phyloP scores from a whole-genome alignment of 2,329 filamentous ascomycete species.

The Penicillium sumatraense region DNA sequence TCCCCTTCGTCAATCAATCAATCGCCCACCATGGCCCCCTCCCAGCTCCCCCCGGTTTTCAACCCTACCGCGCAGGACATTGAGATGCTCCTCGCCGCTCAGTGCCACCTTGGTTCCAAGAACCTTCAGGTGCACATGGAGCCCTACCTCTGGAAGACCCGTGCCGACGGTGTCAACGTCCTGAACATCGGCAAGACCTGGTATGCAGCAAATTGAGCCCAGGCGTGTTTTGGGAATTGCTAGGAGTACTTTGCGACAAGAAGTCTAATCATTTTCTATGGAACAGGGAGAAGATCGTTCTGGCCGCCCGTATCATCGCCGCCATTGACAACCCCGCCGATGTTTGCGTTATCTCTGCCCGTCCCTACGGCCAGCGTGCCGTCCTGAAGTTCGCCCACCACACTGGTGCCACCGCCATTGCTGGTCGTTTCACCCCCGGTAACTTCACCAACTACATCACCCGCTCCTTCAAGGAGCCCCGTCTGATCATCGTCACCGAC shows the following conservation, averaged over 20 bases:
- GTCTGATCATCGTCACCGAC: constrained; percentile 98
- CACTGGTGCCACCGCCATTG: constrained; percentile 97
- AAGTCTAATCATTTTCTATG: constrained; percentile 27
- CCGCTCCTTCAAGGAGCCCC: constrained; percentile 99
- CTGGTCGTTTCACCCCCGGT: constrained; percentile 99
- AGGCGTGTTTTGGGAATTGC: not conserved
- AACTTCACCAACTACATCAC: constrained; percentile 99
- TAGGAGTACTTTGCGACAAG: not conserved
- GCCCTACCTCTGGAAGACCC: constrained; percentile 99
- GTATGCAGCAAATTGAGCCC: constrained; percentile 60
- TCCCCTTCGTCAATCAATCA: constrained; percentile 49
- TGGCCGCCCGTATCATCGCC: constrained; percentile 97
- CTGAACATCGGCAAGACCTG: constrained; percentile 99
- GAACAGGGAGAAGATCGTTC: constrained; percentile 96
- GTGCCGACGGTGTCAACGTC: constrained; percentile 96
- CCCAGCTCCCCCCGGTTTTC: constrained; percentile 92
- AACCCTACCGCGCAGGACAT: constrained; percentile 98
- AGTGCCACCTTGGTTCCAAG: constrained; percentile 97
- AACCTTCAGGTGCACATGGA: constrained; percentile 99
- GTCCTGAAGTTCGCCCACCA: constrained; percentile 99
- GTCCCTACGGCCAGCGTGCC: constrained; percentile 98
- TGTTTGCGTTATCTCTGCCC: constrained; percentile 98
- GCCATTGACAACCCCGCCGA: constrained; percentile 99
- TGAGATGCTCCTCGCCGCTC: constrained; percentile 98
- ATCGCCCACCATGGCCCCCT: constrained; percentile 85